Conservation (phyloP, 2,329 filamentous ascomycete species). For the Epichloe sylvatica region DNA sequence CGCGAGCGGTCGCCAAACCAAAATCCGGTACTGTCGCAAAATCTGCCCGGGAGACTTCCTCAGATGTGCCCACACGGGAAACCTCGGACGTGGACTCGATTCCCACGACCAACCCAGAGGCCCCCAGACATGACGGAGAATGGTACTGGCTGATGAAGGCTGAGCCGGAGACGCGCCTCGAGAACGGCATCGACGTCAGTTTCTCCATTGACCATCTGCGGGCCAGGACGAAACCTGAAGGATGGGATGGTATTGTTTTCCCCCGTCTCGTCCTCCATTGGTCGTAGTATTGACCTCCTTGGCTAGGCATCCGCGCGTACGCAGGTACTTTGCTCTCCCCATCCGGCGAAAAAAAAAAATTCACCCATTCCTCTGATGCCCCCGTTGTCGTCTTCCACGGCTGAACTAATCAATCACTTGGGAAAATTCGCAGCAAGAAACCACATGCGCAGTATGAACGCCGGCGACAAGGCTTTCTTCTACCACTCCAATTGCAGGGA, state of each 20-base stretch:
- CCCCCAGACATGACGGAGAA: slow-evolving; percentile 25
- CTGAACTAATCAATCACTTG: background rate
- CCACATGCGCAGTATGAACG: slow-evolving; percentile 81
- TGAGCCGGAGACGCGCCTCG: slow-evolving; percentile 73
- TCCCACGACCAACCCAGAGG: slow-evolving; percentile 24
- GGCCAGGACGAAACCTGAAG: slow-evolving; percentile 59
- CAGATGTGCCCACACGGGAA: slow-evolving; percentile 12
- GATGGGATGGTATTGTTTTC: slow-evolving; percentile 65
- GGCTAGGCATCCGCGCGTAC: slow-evolving; percentile 34
- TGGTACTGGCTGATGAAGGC: slow-evolving; percentile 75
- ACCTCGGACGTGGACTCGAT: slow-evolving; percentile 20
- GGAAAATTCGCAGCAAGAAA: slow-evolving; percentile 50
- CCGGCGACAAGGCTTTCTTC: slow-evolving; percentile 87
- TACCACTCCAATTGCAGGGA: slow-evolving; percentile 91
- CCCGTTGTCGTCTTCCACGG: background rate
- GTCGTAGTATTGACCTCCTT: background rate
- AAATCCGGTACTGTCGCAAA: background rate
- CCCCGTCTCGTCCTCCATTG: background rate
- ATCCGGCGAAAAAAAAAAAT: no score
- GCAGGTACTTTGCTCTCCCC: slow-evolving; percentile 20
- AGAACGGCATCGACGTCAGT: slow-evolving; percentile 76
- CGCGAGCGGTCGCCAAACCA: background rate
- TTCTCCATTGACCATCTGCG: slow-evolving; percentile 90
- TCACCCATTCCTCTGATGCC: background rate
- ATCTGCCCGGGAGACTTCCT: background rate